Base-by-base conservation (phyloP, 2,329 filamentous ascomycete species). In the Aspergillus piperis region DNA sequence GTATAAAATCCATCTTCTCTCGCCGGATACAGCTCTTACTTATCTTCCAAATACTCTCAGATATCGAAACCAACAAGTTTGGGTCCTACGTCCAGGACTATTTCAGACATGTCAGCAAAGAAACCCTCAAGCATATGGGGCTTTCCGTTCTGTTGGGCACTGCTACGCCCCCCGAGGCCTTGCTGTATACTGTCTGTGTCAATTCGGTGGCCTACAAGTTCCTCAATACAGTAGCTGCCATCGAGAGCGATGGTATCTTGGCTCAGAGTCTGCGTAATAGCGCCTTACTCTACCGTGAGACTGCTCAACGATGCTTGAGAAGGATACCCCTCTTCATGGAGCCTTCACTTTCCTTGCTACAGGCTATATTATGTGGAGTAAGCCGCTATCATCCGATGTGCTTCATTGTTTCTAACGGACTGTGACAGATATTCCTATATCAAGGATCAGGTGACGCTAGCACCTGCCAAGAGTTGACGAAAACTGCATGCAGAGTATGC, bases 191-290 rank as follows among this genome's bases (percentile, higher is more conserved):
- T 2, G 58, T 68, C 36, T 69, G 67, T 48, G 51, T 68, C 30
- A 64, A 66, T 47, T 47, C 61, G 4, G 32, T 63, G 3, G 67
- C 67, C 6, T 66, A 65, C 17, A 68, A 68, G 23, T 69, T 69
- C n/a, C 57, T 68, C 2, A 64, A n/a, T 8, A 64, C 65, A 1
- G 48, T 60, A 2, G n/a, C 63, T 2, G 30, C 41, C 3, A 48
- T 19, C 15, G 64, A 60, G 17, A 15, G 54, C 15, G 58, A 59
- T 23, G 49, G 52, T 11, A 48, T 60, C 11, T 47, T 67, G 8
- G 23, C 61, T 3, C 41, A 58, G 15, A 27, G 48, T 23, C 54
- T 66, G 10, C 58, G 59, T 21, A 36, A 59, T 13, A 61, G 21
- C 13, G 48, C 57, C 11, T 13, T 61, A 3, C 53, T 54, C 10